Evolutionary conservation across 106 monocot genomes (phyloP), one percentile per base, ranked within the genome.

Genomic region (Hemerocallis citrina): DNA sequence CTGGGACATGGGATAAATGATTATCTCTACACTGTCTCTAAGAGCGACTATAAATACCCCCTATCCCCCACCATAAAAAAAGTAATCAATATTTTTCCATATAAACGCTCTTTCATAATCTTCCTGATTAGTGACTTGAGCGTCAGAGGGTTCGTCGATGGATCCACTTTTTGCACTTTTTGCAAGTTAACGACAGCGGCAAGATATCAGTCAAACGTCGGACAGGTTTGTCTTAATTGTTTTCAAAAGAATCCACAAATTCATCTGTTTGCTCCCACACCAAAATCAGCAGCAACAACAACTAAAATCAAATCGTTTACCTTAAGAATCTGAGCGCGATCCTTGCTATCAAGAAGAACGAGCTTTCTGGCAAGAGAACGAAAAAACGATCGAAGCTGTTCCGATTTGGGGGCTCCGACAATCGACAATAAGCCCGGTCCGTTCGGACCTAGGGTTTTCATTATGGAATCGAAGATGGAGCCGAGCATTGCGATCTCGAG

Each of bases 401-500:
- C 29, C 7, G 70, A 77, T 17, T 24, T 28, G 2, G 89, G 83
- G n/a, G 81, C 81, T 23, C 68, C 82, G 31, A 78, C 61, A 38
- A 95, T 63, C 28, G 74, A 69, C 20, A 95, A 78, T 29, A 94
- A 75, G 15, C 94, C 94, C 8, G 89, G 82, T 5, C 94, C 94
- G 6, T 75, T 78, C 9, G 83, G 75, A n/a, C 94, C 94, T 36
- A 94, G 75, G 25, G 77, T 71, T 42, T 58, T 39, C 80, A 83
- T 78, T n/a, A 83, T 70, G 11, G 63, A 57, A 33, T 42, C 21
- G 21, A 76, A 74, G 61, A 88, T 27, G 24, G 72, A 62, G 6
- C 76, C 59, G 29, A 86, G 65, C 42, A 75, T 39, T 34, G 60
- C 44, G 5, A 27, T 47, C 29, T 83, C 79, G 2, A 52, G 42